phyloP scores from a whole-genome alignment of 495 filamentous ascomycete genomes.

The Tuber microsphaerosporum region DNA sequence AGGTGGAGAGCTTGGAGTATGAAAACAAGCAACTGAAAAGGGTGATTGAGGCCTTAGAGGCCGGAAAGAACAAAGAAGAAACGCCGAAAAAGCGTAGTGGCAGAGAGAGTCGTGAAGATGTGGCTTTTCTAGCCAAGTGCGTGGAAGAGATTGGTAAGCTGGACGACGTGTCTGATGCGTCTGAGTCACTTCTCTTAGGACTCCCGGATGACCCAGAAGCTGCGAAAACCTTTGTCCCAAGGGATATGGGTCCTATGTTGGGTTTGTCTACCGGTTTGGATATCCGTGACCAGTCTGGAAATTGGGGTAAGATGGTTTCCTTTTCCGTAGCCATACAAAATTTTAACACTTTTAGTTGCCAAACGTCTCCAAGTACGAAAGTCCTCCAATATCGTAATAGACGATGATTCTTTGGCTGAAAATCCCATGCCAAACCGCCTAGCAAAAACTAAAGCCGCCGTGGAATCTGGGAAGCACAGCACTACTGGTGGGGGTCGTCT shows the following conservation, averaged over 20 bases:
- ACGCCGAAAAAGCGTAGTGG: not conserved
- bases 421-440: not conserved
- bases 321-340: not conserved
- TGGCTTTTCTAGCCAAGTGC: not conserved
- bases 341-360: not conserved
- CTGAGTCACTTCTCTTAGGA: not conserved
- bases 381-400: not conserved
- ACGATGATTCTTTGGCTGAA: not conserved
- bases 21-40: not conserved
- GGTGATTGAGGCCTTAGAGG: not conserved
- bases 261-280: not conserved
- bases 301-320: not conserved
- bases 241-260: not conserved
- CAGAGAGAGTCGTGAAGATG: not conserved
- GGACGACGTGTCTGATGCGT: not conserved
- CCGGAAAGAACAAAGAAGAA: not conserved
- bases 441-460: not conserved
- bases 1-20: not conserved
- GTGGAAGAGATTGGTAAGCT: not conserved
- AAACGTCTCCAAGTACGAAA: slow-evolving; percentile 3
- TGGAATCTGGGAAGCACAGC: not conserved
- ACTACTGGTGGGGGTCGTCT: not conserved
- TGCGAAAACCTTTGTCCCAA: not conserved
- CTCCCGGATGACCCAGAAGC: not conserved
- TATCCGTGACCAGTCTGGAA: not conserved